Evolutionary conservation across 2,329 filamentous ascomycete species (phyloP), one percentile per base, ranked within the genome.

Genomic region (Rhynchosporium agropyri): DNA sequence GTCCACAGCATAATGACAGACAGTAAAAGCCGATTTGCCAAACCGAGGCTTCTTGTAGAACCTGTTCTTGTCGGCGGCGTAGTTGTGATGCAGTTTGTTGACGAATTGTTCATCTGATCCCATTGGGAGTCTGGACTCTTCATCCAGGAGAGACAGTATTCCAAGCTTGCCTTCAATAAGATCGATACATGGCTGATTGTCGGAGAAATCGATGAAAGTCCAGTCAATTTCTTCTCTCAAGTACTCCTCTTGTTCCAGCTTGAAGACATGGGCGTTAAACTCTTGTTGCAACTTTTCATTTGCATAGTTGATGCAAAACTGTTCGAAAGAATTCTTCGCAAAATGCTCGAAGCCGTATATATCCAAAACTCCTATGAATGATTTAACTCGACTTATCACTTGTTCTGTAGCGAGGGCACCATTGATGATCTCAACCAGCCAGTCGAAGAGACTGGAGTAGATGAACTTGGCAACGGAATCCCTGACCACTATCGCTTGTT

Each of bases 321-420:
- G 95, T 77, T 99, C 95, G 73, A 99, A 99, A 0, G 95, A 99
- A 80, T 99, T 99, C 82, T 97, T 98, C 66, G 95, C 94, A 74
- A 99, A 99, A 78, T 98, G 95, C 77, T 99, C 95, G 74, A 99
- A 99, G 67, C 94, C 94, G 77, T 98, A 98, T 70, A 99, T 99
- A 91, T 99, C 95, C 68, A 99, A 85, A 54, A 99, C 95, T 77
- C 95, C 95, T 72, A 99, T 99, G 77, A 99, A 99, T 1, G 91
- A 94, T 61, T 82, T 85, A 62, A 96, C 92, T 46, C 91, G 86
- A 71, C 83, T 87, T 58, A 98, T 77, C 43, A 98, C 91, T 67
- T 94, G 89, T 50, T 97, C 90, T 0, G 92, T 92, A 12, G 95
- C 95, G 70, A 99, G 81, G 74, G 92, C 93, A 70, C 82, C 82